Conservation (phyloP, 345 rosid species). For the Pugionium dolabratum region DNA sequence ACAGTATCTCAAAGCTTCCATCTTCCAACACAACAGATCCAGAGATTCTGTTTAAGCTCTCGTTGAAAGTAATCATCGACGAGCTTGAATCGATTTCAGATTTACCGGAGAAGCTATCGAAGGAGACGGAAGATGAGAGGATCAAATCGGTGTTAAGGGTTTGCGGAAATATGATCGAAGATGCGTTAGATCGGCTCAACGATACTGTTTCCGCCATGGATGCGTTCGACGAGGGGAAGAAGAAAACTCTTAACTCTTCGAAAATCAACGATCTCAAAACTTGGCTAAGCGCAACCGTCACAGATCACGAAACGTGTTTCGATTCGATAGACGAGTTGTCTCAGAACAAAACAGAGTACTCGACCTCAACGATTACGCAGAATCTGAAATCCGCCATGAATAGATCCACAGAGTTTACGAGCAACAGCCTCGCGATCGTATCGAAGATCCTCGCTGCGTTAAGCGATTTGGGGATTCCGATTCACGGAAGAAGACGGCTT, state of each 20-base stretch:
- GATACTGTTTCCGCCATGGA: slow-evolving; percentile 57
- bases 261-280: slow-evolving; percentile 64
- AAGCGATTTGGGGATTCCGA: slow-evolving; percentile 51
- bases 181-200: slow-evolving; percentile 66
- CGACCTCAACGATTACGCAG: slow-evolving; percentile 38
- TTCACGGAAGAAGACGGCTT: slow-evolving; percentile 54
- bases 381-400: slow-evolving; percentile 49
- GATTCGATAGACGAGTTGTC: slow-evolving; percentile 64
- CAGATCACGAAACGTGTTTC: slow-evolving; percentile 80
- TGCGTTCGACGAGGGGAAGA: slow-evolving; percentile 31
- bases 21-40: slow-evolving; percentile 61
- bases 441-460: slow-evolving; percentile 55
- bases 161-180: slow-evolving; percentile 60
- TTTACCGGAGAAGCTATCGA: slow-evolving; percentile 39
- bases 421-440: slow-evolving; percentile 82
- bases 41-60: slow-evolving; percentile 55
- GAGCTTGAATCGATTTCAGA: slow-evolving; percentile 48
- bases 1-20: slow-evolving; percentile 59
- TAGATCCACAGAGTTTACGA: slow-evolving; percentile 66
- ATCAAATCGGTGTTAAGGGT: slow-evolving; percentile 52
- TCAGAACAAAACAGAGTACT: slow-evolving; percentile 40
- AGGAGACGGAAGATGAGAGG: slow-evolving; percentile 38
- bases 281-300: slow-evolving; percentile 75
- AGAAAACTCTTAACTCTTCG: slow-evolving; percentile 34
- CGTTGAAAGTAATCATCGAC: slow-evolving; percentile 49